Conservation (phyloP, 805 yeast species). For the Metschnikowia baotianmanensis region DNA sequence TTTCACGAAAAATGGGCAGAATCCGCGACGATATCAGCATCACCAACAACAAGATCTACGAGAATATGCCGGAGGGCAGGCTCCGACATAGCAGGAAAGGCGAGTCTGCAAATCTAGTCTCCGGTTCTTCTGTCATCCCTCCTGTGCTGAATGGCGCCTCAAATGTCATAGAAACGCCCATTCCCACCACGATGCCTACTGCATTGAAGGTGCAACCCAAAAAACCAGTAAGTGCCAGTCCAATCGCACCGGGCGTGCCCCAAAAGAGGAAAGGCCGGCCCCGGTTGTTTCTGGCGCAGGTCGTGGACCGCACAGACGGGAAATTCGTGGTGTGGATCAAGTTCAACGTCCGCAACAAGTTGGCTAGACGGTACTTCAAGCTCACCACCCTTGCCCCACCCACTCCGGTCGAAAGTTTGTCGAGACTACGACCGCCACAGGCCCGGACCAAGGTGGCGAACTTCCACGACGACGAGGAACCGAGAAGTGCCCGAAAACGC, state of each 20-base stretch:
- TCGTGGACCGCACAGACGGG: constrained; percentile 1
- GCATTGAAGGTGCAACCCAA: too few relatives aligned
- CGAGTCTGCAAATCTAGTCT: neutral
- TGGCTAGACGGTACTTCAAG: constrained; percentile 11
- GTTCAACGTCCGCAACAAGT: constrained; percentile 15
- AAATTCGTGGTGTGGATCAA: constrained; percentile 12
- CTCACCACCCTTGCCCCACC: constrained; percentile 2
- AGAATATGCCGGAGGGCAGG: constrained; percentile 15
- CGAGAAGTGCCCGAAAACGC: neutral
- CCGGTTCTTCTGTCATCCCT: too few relatives aligned
- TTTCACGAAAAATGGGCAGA: constrained; percentile 12
- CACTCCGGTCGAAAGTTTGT: neutral
- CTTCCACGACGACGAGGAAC: neutral
- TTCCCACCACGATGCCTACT: too few relatives aligned
- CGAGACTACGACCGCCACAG: constrained; percentile 8
- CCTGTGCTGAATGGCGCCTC: too few relatives aligned
- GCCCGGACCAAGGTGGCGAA: neutral
- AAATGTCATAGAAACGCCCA: too few relatives aligned
- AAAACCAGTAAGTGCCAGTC: neutral
- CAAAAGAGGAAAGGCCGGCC: constrained; percentile 13
- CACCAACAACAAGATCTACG: constrained; percentile 19
- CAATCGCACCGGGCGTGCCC: neutral
- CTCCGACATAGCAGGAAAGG: constrained; percentile 12
- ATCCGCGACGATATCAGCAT: constrained; percentile 19
- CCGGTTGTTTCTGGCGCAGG: constrained; percentile 12